A percentile compares a stretch with the other conserved stretches of the same genome.
These are phyloP conservation scores for Reticulascus tulasneorum DNA, from an alignment of 2,329 filamentous ascomycete genomes.

Conservation along the genomic window DNA sequence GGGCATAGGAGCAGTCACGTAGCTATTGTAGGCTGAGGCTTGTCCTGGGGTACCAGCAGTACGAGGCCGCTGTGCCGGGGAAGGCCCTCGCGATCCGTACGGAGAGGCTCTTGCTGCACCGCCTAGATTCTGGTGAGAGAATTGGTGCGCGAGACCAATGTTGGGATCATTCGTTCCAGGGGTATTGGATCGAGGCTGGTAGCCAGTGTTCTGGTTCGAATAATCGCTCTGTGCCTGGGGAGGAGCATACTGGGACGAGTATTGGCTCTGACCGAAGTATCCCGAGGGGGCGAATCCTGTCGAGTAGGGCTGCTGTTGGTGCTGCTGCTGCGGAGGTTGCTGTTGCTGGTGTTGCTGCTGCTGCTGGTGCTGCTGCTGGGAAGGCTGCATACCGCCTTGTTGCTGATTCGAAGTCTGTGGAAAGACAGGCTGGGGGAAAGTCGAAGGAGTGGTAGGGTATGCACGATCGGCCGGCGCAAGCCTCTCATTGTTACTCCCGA, in stretches of 20 bases:
- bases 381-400: slow-evolving; percentile 44
- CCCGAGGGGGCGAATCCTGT: slow-evolving; percentile 40
- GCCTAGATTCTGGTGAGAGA: slow-evolving; percentile 92
- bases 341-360: slow-evolving; percentile 31
- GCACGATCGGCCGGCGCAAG: slow-evolving; percentile 59
- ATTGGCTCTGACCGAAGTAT: slow-evolving; percentile 63
- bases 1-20: slow-evolving; percentile 67
- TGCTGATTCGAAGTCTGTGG: slow-evolving; percentile 34
- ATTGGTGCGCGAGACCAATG: slow-evolving; percentile 89
- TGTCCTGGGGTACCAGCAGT: slow-evolving; percentile 72
- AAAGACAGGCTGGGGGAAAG: slow-evolving; percentile 87
- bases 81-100: slow-evolving; percentile 64
- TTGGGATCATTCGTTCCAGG: slow-evolving; percentile 74
- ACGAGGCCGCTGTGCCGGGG: slow-evolving; percentile 72
- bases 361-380: slow-evolving; percentile 26
- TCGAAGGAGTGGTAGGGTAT: slow-evolving; percentile 88
- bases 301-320: slow-evolving; percentile 42
- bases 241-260: slow-evolving; percentile 40
- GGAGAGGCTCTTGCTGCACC: slow-evolving; percentile 65
- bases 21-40: slow-evolving; percentile 56
- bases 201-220: slow-evolving; percentile 42
- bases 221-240: slow-evolving; percentile 40
- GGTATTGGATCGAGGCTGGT: slow-evolving; percentile 52
- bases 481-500: slow-evolving; percentile 62
- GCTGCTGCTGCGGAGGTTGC: slow-evolving; percentile 27